These are phyloP conservation scores for Chalciporus pseudorubinellus DNA, from an alignment of 768 basidiomycete species.

Conservation along the genomic window DNA sequence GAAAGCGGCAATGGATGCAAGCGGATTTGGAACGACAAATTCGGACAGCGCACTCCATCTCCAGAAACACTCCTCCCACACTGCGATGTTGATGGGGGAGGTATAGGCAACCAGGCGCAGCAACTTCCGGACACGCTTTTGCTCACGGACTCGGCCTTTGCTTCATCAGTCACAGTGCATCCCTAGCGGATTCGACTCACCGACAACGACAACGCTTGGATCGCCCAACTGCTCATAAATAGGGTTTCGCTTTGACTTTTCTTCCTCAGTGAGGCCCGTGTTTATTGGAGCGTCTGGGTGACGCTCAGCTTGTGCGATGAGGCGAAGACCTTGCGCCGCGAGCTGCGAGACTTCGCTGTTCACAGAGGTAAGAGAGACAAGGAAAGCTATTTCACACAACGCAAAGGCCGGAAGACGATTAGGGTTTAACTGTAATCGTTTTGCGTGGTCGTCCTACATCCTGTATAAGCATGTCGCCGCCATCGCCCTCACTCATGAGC, in stretches of 20 bases:
- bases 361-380: constrained; percentile 68
- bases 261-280: constrained; percentile 52
- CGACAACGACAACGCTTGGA: constrained; percentile 64
- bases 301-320: constrained; percentile 65
- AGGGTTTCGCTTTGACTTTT: constrained; percentile 64
- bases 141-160: constrained; percentile 71
- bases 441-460: constrained; percentile 42
- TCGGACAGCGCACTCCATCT: constrained; percentile 70
- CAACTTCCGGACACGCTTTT: constrained; percentile 75
- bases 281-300: constrained; percentile 56
- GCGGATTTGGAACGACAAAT: constrained; percentile 43
- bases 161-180: constrained; percentile 2
- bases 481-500: constrained; percentile 7
- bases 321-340: constrained; percentile 66
- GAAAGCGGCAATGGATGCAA: constrained; percentile 34
- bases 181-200: constrained; percentile 38
- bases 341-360: constrained; percentile 64
- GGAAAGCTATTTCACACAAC: constrained; percentile 68
- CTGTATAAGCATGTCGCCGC: constrained; percentile 5
- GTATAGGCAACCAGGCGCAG: constrained; percentile 62
- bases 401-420: constrained; percentile 62
- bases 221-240: constrained; percentile 81
- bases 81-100: constrained; percentile 65
- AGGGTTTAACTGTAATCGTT: constrained; percentile 48
- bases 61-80: constrained; percentile 82